These are phyloP conservation scores for Salvia miltiorrhiza DNA, from an alignment of 257 asterid genomes.

Conservation along the genomic window DNA sequence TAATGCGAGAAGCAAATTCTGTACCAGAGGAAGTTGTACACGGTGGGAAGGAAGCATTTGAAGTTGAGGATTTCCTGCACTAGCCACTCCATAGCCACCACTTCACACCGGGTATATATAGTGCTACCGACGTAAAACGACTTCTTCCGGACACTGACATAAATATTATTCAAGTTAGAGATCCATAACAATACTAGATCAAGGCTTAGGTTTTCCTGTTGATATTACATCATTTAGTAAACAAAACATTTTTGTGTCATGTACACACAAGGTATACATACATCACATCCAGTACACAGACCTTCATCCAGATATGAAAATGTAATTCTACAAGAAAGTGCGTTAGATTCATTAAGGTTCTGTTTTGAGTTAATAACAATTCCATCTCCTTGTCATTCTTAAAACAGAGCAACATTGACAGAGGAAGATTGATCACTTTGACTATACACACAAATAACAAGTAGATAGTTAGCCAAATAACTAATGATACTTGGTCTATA, in stretches of 20 bases:
- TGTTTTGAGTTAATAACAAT: background rate
- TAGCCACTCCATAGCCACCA: constrained; percentile 99
- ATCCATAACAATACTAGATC: background rate
- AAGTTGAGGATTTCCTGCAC: constrained; percentile 87
- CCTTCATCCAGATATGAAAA: background rate
- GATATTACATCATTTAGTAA: background rate
- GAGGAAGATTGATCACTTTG: background rate
- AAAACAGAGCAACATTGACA: background rate
- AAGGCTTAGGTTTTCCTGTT: background rate
- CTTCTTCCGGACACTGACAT: constrained; percentile 55
- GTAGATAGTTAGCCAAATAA: background rate
- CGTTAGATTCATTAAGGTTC: background rate
- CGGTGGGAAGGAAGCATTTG: constrained; percentile 85
- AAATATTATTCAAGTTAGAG: constrained; percentile 1
- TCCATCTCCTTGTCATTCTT: background rate
- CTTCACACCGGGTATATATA: constrained; percentile 65
- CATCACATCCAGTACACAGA: background rate
- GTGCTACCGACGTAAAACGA: constrained; percentile 55
- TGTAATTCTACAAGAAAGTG: background rate
- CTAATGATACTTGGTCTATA: background rate
- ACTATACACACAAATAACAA: background rate
- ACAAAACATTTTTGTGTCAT: background rate
- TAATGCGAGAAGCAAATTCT: background rate
- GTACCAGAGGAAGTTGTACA: constrained; percentile 87
- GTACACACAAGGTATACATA: background rate